Evolutionary conservation across 371 early-diverging fungal genomes (phyloP), one percentile per base, ranked within the genome.

Genomic region (Mortierella sp.): DNA sequence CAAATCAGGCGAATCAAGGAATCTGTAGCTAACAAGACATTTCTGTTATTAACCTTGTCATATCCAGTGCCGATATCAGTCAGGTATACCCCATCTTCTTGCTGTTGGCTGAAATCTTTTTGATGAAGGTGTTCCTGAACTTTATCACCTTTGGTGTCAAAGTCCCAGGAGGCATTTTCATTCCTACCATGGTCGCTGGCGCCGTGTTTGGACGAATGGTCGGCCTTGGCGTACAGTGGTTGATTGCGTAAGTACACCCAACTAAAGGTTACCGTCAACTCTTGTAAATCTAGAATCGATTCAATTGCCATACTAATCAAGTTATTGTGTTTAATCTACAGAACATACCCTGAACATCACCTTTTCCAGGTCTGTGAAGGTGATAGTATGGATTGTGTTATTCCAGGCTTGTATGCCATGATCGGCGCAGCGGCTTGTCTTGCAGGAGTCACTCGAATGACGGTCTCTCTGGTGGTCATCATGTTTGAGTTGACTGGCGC

Each of bases 401-500:
- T 93, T 21, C 96, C 97, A 0, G 99, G 98, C 18, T 87, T 95
- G 16, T 98, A 98, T 71, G 97, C 99, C 0, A 87, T 98, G 83
- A 95, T 98, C 12, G 99, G 98, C 7, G 97, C 97, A 2, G 97
- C 96, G 2, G 97, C 98, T 6, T 87, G 93, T 56, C 75, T 98
- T 48, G 92, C 94, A 3, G 98, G 99, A 15, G 92, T 95, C 6
- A 97, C 99, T 0, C 89, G 97, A 65, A 96, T 96, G 82, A 97
- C 98, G 0, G 89, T 90, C 14, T 84, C 91, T 1, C 80, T 91
- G 9, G 91, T 89, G 2, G 94, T 95, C 18, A 94, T 96, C 66
- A 94, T 95, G 92, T 92, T 95, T 70, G 96, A 95, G 82, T 83
- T 96, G 19, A 96, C 96, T 0, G 95, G 95, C 9, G 91, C 92